Base-by-base conservation (phyloP, 1,284 basidiomycete species). In the Cystobasidiaceae sp. region DNA sequence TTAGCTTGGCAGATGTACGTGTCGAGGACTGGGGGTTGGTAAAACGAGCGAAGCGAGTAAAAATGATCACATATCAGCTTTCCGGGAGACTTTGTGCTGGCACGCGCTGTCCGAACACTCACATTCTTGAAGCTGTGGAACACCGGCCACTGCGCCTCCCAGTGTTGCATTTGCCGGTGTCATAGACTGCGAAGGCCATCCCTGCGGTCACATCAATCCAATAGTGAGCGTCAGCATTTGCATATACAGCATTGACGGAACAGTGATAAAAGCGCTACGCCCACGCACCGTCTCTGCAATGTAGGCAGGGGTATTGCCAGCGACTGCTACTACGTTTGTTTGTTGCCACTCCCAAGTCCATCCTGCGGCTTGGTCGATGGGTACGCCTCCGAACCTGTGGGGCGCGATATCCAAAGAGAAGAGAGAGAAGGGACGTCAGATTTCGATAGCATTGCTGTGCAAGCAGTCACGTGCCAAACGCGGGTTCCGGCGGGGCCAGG, bases 1-100 rank as follows among this genome's bases (percentile, higher is more conserved):
- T 93, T 97, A 9, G 92, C 88, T 71, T 87, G 83, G 76, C 93
- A 97, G 28, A 93, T 86, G 72, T 90, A 97, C 0, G 82, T 84
- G 73, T 94, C 82, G 54, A 97, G 75, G 81, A 91, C 54, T 56
- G 37, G 37, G 15, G 74, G 80, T 81, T 88, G 77, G 34, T 34
- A 23, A 41, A 37, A 13, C 30, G 43, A 55, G 58, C 37, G 65
- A 59, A 4, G 19, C 15, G 44, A 32, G 37, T 39, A n/a, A 39
- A 39, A 11, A 39, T 39, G 11, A n/a, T 44, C 49, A 23, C 33
- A 19, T 9, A 15, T 51, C 21, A 7, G 21, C 19, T 6, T 25
- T 37, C 33, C 21, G 49, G 41, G n/a, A 51, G 34, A 32, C 4
- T 49, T 25, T 23, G 6, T 49, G 7, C 11, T 15, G 23, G 25